A percentile compares a stretch with the other conserved stretches of the same genome.
Evolutionary conservation across 202 grass and related monocot genomes (phyloP).

Genomic region (Schoenoplectus tabernaemontani): DNA sequence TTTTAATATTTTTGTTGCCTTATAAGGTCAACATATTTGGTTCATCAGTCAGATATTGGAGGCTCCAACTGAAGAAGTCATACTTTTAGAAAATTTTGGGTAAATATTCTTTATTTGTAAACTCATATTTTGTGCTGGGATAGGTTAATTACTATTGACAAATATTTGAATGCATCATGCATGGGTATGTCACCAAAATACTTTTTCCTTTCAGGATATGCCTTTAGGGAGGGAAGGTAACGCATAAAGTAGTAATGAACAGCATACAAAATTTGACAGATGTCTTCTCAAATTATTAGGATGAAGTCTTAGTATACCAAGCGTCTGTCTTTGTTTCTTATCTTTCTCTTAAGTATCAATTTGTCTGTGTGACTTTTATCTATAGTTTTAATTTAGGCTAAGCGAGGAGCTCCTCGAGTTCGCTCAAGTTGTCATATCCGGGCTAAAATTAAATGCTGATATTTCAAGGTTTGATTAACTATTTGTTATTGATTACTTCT

Average conservation of each 20-base stretch:
- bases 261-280: conserved; percentile 74
- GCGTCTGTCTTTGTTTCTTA: conserved; percentile 23
- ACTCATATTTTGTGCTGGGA: background rate
- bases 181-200: conserved; percentile 5
- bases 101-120: conserved; percentile 22
- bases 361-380: conserved; percentile 19
- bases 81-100: conserved; percentile 90
- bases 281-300: conserved; percentile 76
- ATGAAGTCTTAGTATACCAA: conserved; percentile 83
- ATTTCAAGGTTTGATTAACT: conserved; percentile 59
- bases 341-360: conserved; percentile 10
- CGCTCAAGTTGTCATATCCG: conserved; percentile 69
- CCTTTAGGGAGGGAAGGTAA: conserved; percentile 73
- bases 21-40: conserved; percentile 5
- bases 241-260: conserved; percentile 61
- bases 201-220: conserved; percentile 53
- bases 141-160: background rate
- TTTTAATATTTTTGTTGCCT: background rate
- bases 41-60: conserved; percentile 70
- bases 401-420: conserved; percentile 93
- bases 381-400: conserved; percentile 46
- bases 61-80: conserved; percentile 80
- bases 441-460: conserved; percentile 82
- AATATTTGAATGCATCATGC: conserved; percentile 10
- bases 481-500: conserved; percentile 17